Evolutionary conservation across 2,329 filamentous ascomycete genomes (phyloP).

Genomic region (Monosporascus sp.): DNA sequence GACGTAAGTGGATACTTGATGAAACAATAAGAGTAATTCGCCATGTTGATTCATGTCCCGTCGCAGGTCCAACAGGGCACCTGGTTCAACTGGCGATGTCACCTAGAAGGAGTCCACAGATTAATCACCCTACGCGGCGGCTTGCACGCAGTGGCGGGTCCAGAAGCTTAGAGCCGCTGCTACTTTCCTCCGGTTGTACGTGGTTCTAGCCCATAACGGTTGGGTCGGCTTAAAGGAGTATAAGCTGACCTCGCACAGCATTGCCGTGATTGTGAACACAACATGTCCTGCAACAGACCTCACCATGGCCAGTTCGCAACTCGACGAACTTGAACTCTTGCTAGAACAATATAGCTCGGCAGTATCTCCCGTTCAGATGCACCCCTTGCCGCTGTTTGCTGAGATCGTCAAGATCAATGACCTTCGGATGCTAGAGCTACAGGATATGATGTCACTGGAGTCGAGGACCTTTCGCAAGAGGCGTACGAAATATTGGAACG

Average conservation of each 20-base stretch:
- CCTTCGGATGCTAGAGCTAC: conserved; percentile 23
- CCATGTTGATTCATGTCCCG: neutral
- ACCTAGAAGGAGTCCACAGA: conserved; percentile 28
- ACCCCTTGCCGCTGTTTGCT: conserved; percentile 26
- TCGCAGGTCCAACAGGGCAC: conserved; percentile 25
- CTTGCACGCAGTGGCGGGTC: conserved; percentile 16
- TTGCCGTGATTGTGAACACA: conserved; percentile 30
- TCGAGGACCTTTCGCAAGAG: conserved; percentile 7
- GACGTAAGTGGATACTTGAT: conserved; percentile 23
- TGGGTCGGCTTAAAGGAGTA: neutral
- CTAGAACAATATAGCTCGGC: conserved; percentile 13
- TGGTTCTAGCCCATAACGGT: neutral
- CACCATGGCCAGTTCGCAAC: conserved; percentile 15
- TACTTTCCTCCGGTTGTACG: conserved; percentile 22
- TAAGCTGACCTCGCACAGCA: conserved; percentile 17
- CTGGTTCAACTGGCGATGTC: conserved; percentile 28
- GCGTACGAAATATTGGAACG: conserved; percentile 18
- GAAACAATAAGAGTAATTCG: neutral
- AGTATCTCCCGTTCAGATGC: conserved; percentile 22
- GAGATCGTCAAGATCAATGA: conserved; percentile 31
- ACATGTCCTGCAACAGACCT: conserved; percentile 30
- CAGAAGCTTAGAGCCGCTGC: conserved; percentile 15
- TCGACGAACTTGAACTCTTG: conserved; percentile 22
- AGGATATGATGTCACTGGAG: neutral
- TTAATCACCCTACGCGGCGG: conserved; percentile 30